These are phyloP conservation scores for Cordia subcordata DNA, from an alignment of 257 asterid species.

Conservation along the genomic window DNA sequence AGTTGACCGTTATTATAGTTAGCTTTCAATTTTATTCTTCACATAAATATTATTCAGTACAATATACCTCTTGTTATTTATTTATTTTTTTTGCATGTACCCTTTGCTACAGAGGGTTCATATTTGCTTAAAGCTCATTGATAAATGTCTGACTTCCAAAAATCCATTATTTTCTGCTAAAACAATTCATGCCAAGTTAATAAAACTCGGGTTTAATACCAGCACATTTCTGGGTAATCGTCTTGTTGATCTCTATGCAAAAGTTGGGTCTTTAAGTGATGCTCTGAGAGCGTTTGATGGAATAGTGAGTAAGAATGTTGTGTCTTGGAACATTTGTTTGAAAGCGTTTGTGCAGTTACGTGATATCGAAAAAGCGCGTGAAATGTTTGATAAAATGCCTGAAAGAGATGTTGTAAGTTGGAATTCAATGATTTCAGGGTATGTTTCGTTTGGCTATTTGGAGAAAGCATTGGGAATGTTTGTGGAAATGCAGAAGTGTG, in stretches of 20 bases:
- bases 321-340: conserved; percentile 65
- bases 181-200: conserved; percentile 47
- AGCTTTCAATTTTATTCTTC: not conserved
- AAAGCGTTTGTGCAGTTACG: conserved; percentile 18
- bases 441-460: conserved; percentile 29
- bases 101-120: conserved; percentile 29
- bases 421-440: conserved; percentile 65
- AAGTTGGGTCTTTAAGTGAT: conserved; percentile 32
- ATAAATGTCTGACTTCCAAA: conserved; percentile 22
- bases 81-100: conserved; percentile 36
- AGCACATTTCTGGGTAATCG: conserved; percentile 50
- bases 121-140: conserved; percentile 27
- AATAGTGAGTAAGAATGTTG: conserved; percentile 32
- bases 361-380: conserved; percentile 35
- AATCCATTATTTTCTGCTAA: conserved; percentile 38
- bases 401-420: conserved; percentile 66
- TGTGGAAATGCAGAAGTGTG: conserved; percentile 33
- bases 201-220: conserved; percentile 43
- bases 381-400: conserved; percentile 61
- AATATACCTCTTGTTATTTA: not conserved
- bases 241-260: conserved; percentile 43
- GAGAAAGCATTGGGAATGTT: conserved; percentile 40
- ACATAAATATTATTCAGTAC: no score
- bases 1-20: not conserved
- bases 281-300: conserved; percentile 48